Base-by-base conservation (phyloP, 176 grass and related monocot genomes). In the Puccinellia tenuiflora region DNA sequence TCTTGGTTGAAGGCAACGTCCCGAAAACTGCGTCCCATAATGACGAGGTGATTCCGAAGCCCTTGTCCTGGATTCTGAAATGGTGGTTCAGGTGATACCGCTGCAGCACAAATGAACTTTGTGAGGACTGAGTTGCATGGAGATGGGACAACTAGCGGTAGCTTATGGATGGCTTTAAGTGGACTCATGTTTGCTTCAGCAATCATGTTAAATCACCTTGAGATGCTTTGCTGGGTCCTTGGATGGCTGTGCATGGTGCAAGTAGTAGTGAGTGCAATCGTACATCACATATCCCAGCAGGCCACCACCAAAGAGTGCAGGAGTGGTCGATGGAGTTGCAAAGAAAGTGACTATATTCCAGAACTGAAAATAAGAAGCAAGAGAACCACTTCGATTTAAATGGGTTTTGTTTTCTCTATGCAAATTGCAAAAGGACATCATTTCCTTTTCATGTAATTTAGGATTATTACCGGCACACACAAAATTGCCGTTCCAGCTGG, bases 161-260 rank as follows among this genome's bases (percentile, higher is more conserved):
- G 34, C 17, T 66, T 45, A 83, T 74, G 42, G 43, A 16, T 48
- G 35, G 28, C 5, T 45, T 79, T 20, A 75, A 62, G 67, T 83
- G 18, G 40, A 21, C 78, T 81, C 51, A 52, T 29, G 52, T 30
- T 51, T 28, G 3, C 1, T 45, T 45, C 2, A 45, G 35, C 6
- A 38, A 38, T 38, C 35, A 38, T 38, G 35, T 38, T 6, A 38
- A 62, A 21, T 87, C 52, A 92, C 93, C 95, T 97, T 97, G 56
- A 97, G 86, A 85, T 92, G 63, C 61, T 94, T 94, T 4, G 81
- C 90, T 65, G 92, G 86, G 25, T 92, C 83, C 45, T 61, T 85
- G 79, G 92, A 92, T 87, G 95, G 95, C 59, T 94, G 92, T 24
- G 92, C 95, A 79, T 97, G 95, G 78, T 97, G 95, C 75, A 97